Percentiles rank a stretch among this genome's conserved stretches.
phyloP scores from a whole-genome alignment of 306 rosid species.

The Acacia confusa region DNA sequence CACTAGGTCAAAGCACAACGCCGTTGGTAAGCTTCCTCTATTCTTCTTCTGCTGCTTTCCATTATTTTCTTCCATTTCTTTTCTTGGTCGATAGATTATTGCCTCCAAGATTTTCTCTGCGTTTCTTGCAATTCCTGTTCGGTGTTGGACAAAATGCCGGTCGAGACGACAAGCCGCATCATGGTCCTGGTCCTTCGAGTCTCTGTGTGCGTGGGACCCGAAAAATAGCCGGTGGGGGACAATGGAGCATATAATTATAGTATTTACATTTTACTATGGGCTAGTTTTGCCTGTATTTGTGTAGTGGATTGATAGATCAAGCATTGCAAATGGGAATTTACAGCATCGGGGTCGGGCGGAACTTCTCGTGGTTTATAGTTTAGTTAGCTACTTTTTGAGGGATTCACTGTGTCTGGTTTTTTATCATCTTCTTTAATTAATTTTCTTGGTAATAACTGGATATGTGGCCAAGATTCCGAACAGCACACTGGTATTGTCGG shows the following conservation, averaged over 20 bases:
- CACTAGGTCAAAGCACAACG: conserved; percentile 17
- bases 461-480: conserved; percentile 18
- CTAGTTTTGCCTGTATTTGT: background rate
- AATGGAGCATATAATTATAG: background rate
- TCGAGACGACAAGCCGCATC: too few relatives aligned
- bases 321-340: conserved; percentile 3
- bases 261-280: background rate
- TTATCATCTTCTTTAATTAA: background rate
- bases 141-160: background rate
- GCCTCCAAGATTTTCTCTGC: background rate
- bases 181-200: background rate
- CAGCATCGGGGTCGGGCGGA: background rate
- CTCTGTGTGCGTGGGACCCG: conserved; percentile 26
- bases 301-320: background rate
- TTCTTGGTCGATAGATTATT: background rate
- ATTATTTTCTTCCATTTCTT: background rate
- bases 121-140: background rate
- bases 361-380: background rate
- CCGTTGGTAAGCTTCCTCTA: conserved; percentile 28
- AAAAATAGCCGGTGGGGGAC: background rate
- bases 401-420: background rate
- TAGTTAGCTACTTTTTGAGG: background rate
- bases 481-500: conserved; percentile 32
- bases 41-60: background rate
- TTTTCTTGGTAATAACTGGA: background rate